Conservation (phyloP, 1,139 yeast genomes). For the Candida neerlandica region DNA sequence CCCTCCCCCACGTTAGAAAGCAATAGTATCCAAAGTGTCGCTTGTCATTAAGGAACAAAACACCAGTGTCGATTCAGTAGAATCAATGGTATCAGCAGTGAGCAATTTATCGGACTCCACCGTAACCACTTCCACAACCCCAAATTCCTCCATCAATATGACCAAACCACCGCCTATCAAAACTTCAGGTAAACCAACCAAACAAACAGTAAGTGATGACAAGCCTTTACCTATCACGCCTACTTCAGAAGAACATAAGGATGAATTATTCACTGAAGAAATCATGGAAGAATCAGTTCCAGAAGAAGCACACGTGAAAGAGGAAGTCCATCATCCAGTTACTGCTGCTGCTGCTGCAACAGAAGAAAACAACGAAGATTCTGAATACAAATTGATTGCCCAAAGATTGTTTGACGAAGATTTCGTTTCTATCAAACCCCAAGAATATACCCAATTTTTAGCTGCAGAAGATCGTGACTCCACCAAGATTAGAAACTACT, state of each 20-base stretch:
- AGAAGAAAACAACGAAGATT: neutral
- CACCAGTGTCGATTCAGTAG: conserved; percentile 8
- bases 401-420: conserved; percentile 13
- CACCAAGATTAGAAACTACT: conserved; percentile 40
- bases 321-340: neutral
- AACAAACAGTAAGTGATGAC: conserved; percentile 4
- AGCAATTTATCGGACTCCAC: conserved; percentile 2
- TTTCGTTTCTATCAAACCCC: conserved; percentile 45
- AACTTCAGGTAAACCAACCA: neutral
- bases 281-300: no score
- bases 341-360: neutral
- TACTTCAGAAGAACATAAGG: neutral
- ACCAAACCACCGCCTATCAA: conserved; percentile 7
- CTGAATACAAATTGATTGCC: conserved; percentile 15
- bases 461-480: conserved; percentile 48
- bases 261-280: no score
- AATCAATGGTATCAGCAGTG: conserved; percentile 8
- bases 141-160: conserved; percentile 6
- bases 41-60: neutral
- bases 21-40: conserved; percentile 3
- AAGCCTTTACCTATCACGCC: conserved; percentile 7
- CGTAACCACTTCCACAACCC: conserved; percentile 3
- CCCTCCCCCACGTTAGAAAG: no score
- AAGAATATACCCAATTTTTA: conserved; percentile 49
- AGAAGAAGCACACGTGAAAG: neutral